These are phyloP conservation scores for Eucalyptus albens DNA, from an alignment of 345 rosid genomes.

Conservation along the genomic window DNA sequence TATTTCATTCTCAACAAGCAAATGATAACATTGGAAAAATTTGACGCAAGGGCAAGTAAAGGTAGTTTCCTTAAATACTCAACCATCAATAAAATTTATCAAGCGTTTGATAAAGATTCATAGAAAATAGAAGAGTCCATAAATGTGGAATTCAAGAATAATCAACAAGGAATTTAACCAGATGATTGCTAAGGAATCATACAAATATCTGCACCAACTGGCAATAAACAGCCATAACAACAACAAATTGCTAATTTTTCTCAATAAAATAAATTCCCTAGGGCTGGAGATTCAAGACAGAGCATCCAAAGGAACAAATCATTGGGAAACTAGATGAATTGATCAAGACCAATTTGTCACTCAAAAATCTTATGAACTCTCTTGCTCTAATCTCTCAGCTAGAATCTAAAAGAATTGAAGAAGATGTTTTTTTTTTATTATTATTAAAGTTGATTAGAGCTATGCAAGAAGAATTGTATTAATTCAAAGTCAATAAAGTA, in stretches of 20 bases:
- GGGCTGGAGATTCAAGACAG: accelerated
- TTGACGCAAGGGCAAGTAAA: background rate
- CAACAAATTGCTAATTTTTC: background rate
- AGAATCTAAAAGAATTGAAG: background rate
- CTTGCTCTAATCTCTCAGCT: background rate
- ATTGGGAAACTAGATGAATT: background rate
- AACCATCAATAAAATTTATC: too few relatives aligned
- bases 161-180: background rate
- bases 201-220: accelerated
- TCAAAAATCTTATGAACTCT: background rate
- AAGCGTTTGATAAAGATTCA: background rate
- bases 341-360: background rate
- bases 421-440: background rate
- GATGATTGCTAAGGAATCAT: background rate
- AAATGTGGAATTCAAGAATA: background rate
- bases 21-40: background rate
- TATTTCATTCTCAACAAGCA: background rate
- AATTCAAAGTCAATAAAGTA: background rate
- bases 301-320: background rate
- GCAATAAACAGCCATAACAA: background rate
- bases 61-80: background rate
- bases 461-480: background rate
- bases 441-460: background rate
- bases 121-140: background rate
- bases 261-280: background rate